Evolutionary conservation across 805 yeast genomes (phyloP).

Genomic region (Yarrowia divulgata): DNA sequence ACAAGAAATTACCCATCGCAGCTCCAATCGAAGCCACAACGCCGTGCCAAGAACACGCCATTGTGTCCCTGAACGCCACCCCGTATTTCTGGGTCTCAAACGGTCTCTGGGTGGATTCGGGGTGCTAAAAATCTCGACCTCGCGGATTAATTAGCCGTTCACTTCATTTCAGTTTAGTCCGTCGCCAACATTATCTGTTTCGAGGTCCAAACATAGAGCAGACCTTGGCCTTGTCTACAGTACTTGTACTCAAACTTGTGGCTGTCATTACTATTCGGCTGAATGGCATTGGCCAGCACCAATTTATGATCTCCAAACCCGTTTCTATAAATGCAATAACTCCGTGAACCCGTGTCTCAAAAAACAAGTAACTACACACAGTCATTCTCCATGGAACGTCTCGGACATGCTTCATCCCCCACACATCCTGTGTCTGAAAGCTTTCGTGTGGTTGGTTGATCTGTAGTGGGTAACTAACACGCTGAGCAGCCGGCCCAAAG

Average conservation of each 20-base stretch:
- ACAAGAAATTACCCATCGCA: no score
- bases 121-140: background rate
- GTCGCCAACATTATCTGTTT: slow-evolving; percentile 2
- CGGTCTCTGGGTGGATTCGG: background rate
- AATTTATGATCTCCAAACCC: no score
- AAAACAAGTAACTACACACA: no score
- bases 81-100: background rate
- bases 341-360: background rate
- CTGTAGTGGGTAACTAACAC: background rate
- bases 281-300: no score
- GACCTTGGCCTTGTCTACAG: no score
- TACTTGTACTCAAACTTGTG: no score
- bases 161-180: no score
- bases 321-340: no score
- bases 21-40: background rate
- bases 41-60: background rate
- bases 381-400: background rate
- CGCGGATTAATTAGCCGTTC: no score
- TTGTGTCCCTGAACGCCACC: background rate
- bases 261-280: no score
- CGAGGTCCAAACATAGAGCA: no score
- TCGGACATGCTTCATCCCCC: background rate
- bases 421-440: background rate
- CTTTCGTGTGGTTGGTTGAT: slow-evolving; percentile 2
- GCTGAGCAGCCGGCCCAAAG: background rate